These are phyloP conservation scores for Leccinum sublutescens DNA, from an alignment of 768 basidiomycete genomes.

Conservation along the genomic window DNA sequence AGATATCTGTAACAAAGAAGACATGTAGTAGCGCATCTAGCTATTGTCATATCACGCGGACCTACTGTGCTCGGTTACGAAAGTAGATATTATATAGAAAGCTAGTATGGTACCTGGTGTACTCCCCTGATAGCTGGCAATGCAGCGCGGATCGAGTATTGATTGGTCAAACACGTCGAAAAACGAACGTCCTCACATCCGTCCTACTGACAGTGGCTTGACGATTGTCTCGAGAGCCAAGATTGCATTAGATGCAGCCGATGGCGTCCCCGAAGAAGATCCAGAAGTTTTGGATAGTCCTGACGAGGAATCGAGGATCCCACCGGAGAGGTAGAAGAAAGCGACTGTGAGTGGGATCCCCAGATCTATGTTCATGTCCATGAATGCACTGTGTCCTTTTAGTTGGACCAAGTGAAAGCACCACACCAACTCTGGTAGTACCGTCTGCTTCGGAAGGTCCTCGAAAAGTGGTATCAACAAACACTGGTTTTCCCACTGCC, in stretches of 20 bases:
- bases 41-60: too few relatives aligned
- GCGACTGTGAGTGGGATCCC: conserved; percentile 50
- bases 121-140: background rate
- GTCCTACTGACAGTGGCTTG: too few relatives aligned
- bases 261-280: conserved; percentile 57
- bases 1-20: too few relatives aligned
- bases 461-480: too few relatives aligned
- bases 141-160: background rate
- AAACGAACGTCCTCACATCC: too few relatives aligned
- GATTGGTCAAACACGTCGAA: too few relatives aligned
- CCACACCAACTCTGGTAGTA: too few relatives aligned
- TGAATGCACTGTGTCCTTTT: background rate
- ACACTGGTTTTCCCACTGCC: too few relatives aligned
- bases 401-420: conserved; percentile 37
- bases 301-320: conserved; percentile 61
- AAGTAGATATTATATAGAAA: background rate
- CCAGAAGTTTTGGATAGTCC: conserved; percentile 76
- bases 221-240: too few relatives aligned
- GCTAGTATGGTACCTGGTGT: background rate
- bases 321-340: conserved; percentile 57
- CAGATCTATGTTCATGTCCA: conserved; percentile 3
- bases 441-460: too few relatives aligned
- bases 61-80: too few relatives aligned
- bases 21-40: too few relatives aligned
- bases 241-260: conserved; percentile 57